These are phyloP conservation scores for Penicillium verrucosum DNA, from an alignment of 2,329 filamentous ascomycete species.

Conservation along the genomic window DNA sequence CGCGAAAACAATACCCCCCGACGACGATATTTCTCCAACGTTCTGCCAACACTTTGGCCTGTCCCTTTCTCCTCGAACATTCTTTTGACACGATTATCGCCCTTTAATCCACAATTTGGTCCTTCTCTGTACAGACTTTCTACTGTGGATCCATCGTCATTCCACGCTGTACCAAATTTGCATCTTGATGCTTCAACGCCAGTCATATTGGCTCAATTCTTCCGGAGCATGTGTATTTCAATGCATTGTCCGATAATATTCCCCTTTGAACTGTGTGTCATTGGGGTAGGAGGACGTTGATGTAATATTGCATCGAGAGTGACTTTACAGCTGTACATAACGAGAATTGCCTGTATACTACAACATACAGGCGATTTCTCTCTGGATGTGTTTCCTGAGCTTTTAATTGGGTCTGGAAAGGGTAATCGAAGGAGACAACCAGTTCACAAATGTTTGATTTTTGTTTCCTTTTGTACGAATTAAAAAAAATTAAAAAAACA, in stretches of 20 bases:
- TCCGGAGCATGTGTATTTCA: constrained; percentile 12
- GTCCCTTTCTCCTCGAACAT: constrained; percentile 8
- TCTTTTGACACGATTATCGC: constrained; percentile 20
- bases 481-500: constrained; percentile 17
- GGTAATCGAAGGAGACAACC: constrained; percentile 25
- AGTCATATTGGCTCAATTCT: constrained; percentile 15
- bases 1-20: constrained; percentile 3
- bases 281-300: constrained; percentile 3
- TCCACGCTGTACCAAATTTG: constrained; percentile 28
- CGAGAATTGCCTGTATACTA: constrained; percentile 14
- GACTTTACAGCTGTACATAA: constrained; percentile 36
- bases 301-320: constrained; percentile 16
- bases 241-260: constrained; percentile 9
- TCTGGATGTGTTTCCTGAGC: constrained; percentile 13
- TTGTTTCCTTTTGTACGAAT: constrained; percentile 29
- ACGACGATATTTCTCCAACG: constrained; percentile 1
- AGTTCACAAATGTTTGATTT: constrained; percentile 25
- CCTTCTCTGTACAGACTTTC: constrained; percentile 30
- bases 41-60: constrained; percentile 9
- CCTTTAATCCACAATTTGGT: constrained; percentile 31
- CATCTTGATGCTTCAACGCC: constrained; percentile 25
- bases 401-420: constrained; percentile 25
- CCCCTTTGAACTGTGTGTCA: constrained; percentile 1
- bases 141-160: constrained; percentile 18
- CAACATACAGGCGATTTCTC: constrained; percentile 12